phyloP scores from a whole-genome alignment of 352 stramenopile species.

The Thalassiosira oceanica region DNA sequence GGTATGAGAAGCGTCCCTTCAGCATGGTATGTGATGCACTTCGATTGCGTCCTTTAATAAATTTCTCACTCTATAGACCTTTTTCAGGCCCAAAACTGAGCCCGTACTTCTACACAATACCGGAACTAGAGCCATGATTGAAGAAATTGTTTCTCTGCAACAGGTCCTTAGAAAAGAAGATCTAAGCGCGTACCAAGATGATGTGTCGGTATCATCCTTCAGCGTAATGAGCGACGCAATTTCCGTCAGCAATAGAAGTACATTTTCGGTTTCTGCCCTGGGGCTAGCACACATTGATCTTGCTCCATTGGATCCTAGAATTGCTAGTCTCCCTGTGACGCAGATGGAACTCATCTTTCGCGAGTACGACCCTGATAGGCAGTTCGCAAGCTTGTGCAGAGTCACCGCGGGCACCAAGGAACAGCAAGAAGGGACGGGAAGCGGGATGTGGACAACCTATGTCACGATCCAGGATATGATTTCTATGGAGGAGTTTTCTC shows the following conservation, averaged over 20 bases:
- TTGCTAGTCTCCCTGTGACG: conserved; percentile 28
- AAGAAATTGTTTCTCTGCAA: conserved; percentile 49
- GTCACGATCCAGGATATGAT: conserved; percentile 20
- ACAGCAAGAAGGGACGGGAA: conserved; percentile 12
- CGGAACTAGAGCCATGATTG: conserved; percentile 24
- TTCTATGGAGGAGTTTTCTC: conserved; percentile 21
- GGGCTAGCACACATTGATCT: conserved; percentile 15
- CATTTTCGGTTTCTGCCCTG: conserved; percentile 12
- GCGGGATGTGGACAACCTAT: conserved; percentile 45
- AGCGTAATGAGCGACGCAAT: conserved; percentile 4
- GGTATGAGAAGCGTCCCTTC: no score
- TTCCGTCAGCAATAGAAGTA: conserved; percentile 10
- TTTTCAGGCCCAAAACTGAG: conserved; percentile 27
- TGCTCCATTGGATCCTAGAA: conserved; percentile 13
- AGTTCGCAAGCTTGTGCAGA: conserved; percentile 30
- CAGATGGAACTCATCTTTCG: conserved; percentile 43
- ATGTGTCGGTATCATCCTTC: conserved; percentile 16
- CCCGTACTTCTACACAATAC: conserved; percentile 33
- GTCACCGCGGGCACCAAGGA: conserved; percentile 6
- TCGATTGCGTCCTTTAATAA: conserved; percentile 30
- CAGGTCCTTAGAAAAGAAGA: conserved; percentile 36
- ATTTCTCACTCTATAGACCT: conserved; percentile 31
- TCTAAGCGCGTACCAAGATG: conserved; percentile 13
- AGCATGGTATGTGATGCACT: no score
- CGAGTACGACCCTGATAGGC: conserved; percentile 39